phyloP scores from a whole-genome alignment of 1,139 yeast genomes.

The Zygoascus hellenicus region DNA sequence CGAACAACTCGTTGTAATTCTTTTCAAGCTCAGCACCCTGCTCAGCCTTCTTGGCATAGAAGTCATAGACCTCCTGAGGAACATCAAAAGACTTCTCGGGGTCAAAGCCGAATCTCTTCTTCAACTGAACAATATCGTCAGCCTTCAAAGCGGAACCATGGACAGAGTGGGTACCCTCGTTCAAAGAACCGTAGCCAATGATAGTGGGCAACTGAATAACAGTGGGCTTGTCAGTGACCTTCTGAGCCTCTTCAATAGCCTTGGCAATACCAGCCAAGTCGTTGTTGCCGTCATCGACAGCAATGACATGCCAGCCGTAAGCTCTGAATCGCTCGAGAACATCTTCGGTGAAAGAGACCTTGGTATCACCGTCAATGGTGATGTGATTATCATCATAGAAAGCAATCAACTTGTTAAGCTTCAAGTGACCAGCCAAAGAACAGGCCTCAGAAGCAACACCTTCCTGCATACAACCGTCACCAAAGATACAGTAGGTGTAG shows the following conservation, averaged over 20 bases:
- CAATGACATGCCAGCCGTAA: constrained; percentile 89
- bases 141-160: constrained; percentile 97
- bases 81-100: constrained; percentile 76
- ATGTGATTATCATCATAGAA: constrained; percentile 97
- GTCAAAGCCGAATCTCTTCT: constrained; percentile 80
- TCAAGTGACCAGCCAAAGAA: constrained; percentile 94
- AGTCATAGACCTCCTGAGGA: constrained; percentile 76
- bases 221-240: constrained; percentile 71
- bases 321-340: constrained; percentile 81
- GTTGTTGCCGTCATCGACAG: constrained; percentile 75
- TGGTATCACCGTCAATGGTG: constrained; percentile 93
- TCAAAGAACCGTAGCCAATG: constrained; percentile 90
- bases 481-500: constrained; percentile 75
- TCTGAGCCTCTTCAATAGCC: constrained; percentile 54
- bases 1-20: constrained; percentile 67
- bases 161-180: constrained; percentile 84
- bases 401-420: constrained; percentile 89
- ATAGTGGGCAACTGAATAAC: constrained; percentile 84
- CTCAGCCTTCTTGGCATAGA: constrained; percentile 53
- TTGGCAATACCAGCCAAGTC: constrained; percentile 66
- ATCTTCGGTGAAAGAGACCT: constrained; percentile 91
- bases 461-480: constrained; percentile 99
- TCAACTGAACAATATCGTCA: constrained; percentile 87
- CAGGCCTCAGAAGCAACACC: constrained; percentile 95
- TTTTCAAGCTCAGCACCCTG: constrained; percentile 60